These are phyloP conservation scores for Thraustotheca clavata DNA, from an alignment of 352 stramenopile genomes.

Conservation along the genomic window DNA sequence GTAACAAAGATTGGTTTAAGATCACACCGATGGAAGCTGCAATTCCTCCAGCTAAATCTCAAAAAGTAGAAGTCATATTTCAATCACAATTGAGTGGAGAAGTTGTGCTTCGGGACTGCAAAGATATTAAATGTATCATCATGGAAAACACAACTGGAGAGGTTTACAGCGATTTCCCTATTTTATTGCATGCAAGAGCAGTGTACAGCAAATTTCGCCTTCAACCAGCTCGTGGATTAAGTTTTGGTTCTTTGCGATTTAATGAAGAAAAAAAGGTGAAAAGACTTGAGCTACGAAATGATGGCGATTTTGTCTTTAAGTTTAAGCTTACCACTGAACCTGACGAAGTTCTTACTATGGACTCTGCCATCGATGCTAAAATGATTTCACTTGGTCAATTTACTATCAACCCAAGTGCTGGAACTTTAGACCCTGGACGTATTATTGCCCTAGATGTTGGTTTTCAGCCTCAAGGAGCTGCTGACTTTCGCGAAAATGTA, in stretches of 20 bases:
- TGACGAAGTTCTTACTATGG: slow-evolving; percentile 29
- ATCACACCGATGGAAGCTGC: slow-evolving; percentile 72
- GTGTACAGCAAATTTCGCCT: slow-evolving; percentile 85
- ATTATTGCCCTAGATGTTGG: slow-evolving; percentile 56
- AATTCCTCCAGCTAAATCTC: slow-evolving; percentile 59
- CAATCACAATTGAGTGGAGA: slow-evolving; percentile 47
- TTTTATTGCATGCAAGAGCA: slow-evolving; percentile 60
- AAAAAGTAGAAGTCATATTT: slow-evolving; percentile 74
- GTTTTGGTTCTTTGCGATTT: slow-evolving; percentile 90
- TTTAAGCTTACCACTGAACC: slow-evolving; percentile 31
- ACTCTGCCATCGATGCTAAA: slow-evolving; percentile 30
- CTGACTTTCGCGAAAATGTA: slow-evolving; percentile 62
- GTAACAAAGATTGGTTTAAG: slow-evolving; percentile 60
- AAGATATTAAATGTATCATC: slow-evolving; percentile 89
- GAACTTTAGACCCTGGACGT: slow-evolving; percentile 77
- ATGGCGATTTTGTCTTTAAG: slow-evolving; percentile 89
- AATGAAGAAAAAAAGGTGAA: slow-evolving; percentile 68
- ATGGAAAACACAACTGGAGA: slow-evolving; percentile 89
- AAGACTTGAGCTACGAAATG: slow-evolving; percentile 87
- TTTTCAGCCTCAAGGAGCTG: slow-evolving; percentile 74
- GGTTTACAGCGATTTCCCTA: slow-evolving; percentile 78
- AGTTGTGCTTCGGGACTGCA: slow-evolving; percentile 82
- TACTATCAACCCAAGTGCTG: slow-evolving; percentile 56
- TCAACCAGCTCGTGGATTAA: slow-evolving; percentile 84
- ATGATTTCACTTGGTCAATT: slow-evolving; percentile 72